Percentiles rank a stretch among this genome's conserved stretches.
Conservation (phyloP, 1,284 basidiomycete species). For the Cryptococcus hybrid region DNA sequence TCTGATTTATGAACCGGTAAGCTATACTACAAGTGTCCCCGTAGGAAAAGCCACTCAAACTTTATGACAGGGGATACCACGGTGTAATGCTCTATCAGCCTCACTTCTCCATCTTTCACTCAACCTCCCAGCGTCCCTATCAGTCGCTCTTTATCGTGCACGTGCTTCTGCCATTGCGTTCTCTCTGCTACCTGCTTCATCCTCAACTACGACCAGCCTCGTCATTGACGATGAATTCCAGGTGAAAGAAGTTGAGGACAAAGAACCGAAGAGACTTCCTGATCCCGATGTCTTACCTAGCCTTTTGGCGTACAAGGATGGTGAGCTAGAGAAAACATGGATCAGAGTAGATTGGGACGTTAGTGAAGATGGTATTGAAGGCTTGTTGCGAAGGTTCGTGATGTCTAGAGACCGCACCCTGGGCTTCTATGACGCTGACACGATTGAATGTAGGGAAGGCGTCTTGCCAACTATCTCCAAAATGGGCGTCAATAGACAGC, state of each 20-base stretch:
- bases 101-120: conserved; percentile 32
- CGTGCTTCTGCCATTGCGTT: conserved; percentile 41
- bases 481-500: background rate
- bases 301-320: conserved; percentile 43
- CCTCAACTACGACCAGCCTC: background rate
- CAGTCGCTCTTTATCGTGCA: conserved; percentile 27
- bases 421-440: background rate
- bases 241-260: conserved; percentile 14
- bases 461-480: conserved; percentile 7
- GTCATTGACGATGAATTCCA: conserved; percentile 6
- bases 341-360: conserved; percentile 46
- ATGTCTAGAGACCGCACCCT: background rate
- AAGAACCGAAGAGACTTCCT: conserved; percentile 17
- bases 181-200: conserved; percentile 26
- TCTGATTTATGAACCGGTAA: conserved; percentile 46
- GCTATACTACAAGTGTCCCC: conserved; percentile 10
- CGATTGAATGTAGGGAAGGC: conserved; percentile 3
- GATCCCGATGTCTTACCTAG: conserved; percentile 49
- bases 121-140: conserved; percentile 10
- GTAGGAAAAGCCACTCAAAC: background rate
- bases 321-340: conserved; percentile 43
- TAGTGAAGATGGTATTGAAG: conserved; percentile 31
- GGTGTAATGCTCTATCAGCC: conserved; percentile 33
- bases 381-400: conserved; percentile 35
- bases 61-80: conserved; percentile 29